Conservation (phyloP, 768 basidiomycete genomes). For the Trametes gibbosa region DNA sequence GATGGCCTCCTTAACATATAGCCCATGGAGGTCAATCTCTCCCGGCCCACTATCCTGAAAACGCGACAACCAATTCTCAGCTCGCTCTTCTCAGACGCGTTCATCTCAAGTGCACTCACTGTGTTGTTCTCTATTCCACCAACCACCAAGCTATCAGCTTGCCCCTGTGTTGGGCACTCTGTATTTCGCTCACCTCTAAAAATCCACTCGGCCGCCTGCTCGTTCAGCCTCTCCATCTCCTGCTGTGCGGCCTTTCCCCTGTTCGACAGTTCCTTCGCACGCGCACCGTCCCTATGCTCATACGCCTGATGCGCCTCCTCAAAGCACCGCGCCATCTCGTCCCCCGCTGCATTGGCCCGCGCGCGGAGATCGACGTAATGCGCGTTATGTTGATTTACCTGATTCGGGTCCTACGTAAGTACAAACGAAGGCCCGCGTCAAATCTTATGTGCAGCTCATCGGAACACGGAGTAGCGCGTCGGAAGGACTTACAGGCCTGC, state of each 20-base stretch:
- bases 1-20: slow-evolving; percentile 93
- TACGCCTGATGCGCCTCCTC: slow-evolving; percentile 78
- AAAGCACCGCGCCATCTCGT: slow-evolving; percentile 71
- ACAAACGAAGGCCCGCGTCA: background rate
- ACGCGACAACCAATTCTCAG: background rate
- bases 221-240: slow-evolving; percentile 77
- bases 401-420: slow-evolving; percentile 46
- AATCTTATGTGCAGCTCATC: too few species aligned
- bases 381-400: slow-evolving; percentile 64
- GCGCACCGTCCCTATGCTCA: slow-evolving; percentile 63
- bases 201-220: slow-evolving; percentile 85
- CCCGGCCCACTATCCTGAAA: slow-evolving; percentile 61
- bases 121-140: slow-evolving; percentile 68
- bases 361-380: slow-evolving; percentile 71
- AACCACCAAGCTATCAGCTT: background rate
- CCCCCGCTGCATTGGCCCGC: slow-evolving; percentile 75
- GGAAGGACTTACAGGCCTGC: slow-evolving; percentile 4
- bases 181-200: slow-evolving; percentile 51
- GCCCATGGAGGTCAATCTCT: slow-evolving; percentile 86
- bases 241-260: slow-evolving; percentile 77
- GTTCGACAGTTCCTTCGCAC: slow-evolving; percentile 78
- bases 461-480: background rate
- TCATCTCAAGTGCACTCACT: slow-evolving; percentile 32
- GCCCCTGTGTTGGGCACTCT: too few species aligned
- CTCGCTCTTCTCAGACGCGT: background rate